Conservation (phyloP, 352 stramenopile species). For the Hyaloperonospora brassicae region DNA sequence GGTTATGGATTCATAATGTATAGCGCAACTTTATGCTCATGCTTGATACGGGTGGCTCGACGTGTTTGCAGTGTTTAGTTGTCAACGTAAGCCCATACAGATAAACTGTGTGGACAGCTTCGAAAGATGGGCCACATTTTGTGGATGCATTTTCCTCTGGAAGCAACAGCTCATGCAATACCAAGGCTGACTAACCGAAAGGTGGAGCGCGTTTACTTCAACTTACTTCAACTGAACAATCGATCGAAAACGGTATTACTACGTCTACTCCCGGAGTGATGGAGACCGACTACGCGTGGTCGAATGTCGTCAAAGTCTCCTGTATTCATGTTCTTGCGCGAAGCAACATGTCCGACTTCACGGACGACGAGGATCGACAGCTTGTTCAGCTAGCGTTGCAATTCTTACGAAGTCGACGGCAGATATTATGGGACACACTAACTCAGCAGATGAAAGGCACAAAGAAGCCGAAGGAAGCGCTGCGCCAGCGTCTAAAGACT, state of each 20-base stretch:
- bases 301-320: background rate
- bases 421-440: conserved; percentile 31
- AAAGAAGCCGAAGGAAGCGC: conserved; percentile 26
- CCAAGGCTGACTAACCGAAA: conserved; percentile 1
- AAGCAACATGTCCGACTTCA: conserved; percentile 43
- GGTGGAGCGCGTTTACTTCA: conserved; percentile 1
- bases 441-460: conserved; percentile 21
- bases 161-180: too few species aligned
- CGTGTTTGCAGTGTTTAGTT: background rate
- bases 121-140: background rate
- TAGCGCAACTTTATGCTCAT: conserved; percentile 4
- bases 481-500: conserved; percentile 49
- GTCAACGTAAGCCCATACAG: background rate
- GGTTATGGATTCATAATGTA: conserved; percentile 18
- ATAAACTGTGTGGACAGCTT: background rate
- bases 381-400: conserved; percentile 35
- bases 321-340: background rate
- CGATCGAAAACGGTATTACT: conserved; percentile 1
- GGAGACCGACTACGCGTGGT: conserved; percentile 20
- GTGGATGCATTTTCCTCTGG: too few species aligned
- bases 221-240: conserved; percentile 1
- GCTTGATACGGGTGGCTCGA: background rate
- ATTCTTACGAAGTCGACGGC: conserved; percentile 8
- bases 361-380: conserved; percentile 45
- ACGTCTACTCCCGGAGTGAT: conserved; percentile 16